Conservation (phyloP, 306 rosid genomes). For the Acacia crassicarpa region DNA sequence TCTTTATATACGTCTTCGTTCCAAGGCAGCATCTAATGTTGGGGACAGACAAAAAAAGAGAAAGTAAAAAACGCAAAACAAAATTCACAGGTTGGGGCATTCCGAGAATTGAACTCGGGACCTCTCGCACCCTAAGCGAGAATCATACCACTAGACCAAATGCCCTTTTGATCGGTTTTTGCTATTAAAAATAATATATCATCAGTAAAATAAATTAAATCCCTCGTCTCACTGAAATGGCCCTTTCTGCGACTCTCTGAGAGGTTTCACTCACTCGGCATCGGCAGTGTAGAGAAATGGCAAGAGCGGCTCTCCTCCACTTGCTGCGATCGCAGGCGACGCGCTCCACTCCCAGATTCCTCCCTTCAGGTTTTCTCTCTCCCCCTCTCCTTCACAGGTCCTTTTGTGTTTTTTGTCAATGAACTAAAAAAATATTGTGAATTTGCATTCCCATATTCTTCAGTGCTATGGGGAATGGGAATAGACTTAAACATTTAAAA, state of each 20-base stretch:
- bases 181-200: accelerated
- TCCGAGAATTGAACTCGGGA: slow-evolving; percentile 7
- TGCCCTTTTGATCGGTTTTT: accelerated
- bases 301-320: slow-evolving; percentile 59
- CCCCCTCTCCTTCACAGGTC: neutral
- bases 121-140: slow-evolving; percentile 6
- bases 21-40: too few species aligned
- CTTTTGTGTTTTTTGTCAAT: neutral
- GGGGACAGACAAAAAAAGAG: too few species aligned
- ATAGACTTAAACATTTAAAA: neutral
- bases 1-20: too few species aligned
- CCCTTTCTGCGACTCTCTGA: too few species aligned
- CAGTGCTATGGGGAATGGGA: neutral
- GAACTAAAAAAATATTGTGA: neutral
- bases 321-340: slow-evolving; percentile 59
- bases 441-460: neutral
- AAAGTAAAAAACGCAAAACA: too few species aligned
- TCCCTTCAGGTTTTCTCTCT: slow-evolving; percentile 48
- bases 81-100: neutral
- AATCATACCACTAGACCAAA: slow-evolving; percentile 4
- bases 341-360: slow-evolving; percentile 24
- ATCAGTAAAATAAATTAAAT: accelerated
- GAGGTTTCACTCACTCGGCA: neutral
- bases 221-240: neutral
- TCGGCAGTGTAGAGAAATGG: slow-evolving; percentile 36